Base-by-base conservation (phyloP, 345 rosid genomes). In the Eucalyptus tenuipes region DNA sequence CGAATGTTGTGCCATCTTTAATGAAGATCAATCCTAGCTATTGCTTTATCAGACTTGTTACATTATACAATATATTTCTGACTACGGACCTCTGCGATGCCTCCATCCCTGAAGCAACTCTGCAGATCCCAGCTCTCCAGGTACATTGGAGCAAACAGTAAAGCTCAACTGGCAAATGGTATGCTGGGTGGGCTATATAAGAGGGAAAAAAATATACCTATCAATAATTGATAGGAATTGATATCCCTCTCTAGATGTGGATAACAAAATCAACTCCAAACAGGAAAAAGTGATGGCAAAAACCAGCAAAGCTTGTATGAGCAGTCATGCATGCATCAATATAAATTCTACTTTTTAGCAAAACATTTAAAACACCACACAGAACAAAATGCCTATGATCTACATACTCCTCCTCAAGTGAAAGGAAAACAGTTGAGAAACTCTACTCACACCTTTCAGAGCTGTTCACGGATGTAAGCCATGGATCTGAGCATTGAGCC, bases 401-500 rank as follows among this genome's bases (percentile, higher is more conserved):
- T 44, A 44, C 49, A 86, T 10, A 86, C 88, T 42, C 49, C 71
- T 61, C 71, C 82, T 71, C 49, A 52, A 86, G 18, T 25, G n/a
- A n/a, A 59, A n/a, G 42, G 86, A 88, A 37, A 88, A 85, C 57
- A 57, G 68, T 42, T 88, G 86, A 50, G 89, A 31, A 88, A 85
- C 52, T 79, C 85, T 68, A 85, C 94, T 93, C 88, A 92, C 94
- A 61, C 52, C 66, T 92, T 87, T 93, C 90, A 94, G 33, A 95
- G 93, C 90, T 94, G 96, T 87, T 94, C 95, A 37, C 92, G 92
- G 48, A 94, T 94, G 87, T 85, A 91, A 64, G 95, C 92, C 96
- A 95, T 92, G 71, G 97, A 94, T 90, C 91, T 95, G 92, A 95
- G 85, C 96, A 95, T 95, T 37, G 93, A 93, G 48, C 91, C 96